Evolutionary conservation across 2,329 filamentous ascomycete genomes (phyloP).

Genomic region (Penicillium capsulatum): DNA sequence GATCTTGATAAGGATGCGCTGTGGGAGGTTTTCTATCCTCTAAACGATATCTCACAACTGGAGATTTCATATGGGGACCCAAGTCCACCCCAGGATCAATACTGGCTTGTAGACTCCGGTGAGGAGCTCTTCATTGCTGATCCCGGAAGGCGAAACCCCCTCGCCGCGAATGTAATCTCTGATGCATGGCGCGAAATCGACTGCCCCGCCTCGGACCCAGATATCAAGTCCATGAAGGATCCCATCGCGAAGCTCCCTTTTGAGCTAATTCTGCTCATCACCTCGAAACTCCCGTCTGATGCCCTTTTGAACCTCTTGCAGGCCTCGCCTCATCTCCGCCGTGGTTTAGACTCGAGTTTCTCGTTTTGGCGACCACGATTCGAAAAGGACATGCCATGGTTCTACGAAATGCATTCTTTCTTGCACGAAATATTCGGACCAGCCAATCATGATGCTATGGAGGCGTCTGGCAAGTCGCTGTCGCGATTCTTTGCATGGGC

Average conservation of each 20-base stretch:
- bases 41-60: neutral
- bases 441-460: too few species aligned
- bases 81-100: neutral
- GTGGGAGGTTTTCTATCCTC: neutral
- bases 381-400: neutral
- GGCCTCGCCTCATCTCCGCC: neutral
- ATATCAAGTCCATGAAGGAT: neutral
- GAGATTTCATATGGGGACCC: slow-evolving; percentile 1
- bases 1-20: neutral
- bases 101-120: neutral
- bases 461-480: neutral
- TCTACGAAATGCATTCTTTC: slow-evolving; percentile 1
- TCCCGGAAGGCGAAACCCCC: neutral
- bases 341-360: neutral
- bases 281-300: neutral
- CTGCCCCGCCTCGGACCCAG: neutral
- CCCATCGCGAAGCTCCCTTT: neutral
- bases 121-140: slow-evolving; percentile 3
- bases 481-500: slow-evolving; percentile 20
- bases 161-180: neutral
- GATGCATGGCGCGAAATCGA: neutral
- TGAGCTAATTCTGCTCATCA: neutral
- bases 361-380: neutral
- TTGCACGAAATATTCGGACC: neutral
- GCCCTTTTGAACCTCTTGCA: neutral